Conservation (phyloP, 208 protist genomes). For the Trypanosoma avium region DNA sequence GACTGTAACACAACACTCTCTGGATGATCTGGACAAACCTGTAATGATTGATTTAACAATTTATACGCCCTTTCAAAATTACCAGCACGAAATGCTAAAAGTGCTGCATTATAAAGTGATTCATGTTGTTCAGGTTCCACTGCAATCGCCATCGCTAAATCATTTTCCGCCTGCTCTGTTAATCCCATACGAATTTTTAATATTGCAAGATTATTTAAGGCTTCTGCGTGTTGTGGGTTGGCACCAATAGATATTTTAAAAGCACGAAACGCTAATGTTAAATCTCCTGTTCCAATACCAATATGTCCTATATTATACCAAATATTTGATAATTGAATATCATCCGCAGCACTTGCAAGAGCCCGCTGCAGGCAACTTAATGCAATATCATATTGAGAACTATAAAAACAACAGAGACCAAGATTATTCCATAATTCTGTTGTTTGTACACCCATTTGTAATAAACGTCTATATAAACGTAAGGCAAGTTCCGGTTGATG, state of each 20-base stretch:
- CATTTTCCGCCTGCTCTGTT: slow-evolving; percentile 53
- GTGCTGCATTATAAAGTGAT: slow-evolving; percentile 91
- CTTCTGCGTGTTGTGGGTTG: slow-evolving; percentile 90
- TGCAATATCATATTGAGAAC: slow-evolving; percentile 92
- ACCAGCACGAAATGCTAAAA: slow-evolving; percentile 69
- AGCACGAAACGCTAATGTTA: slow-evolving; percentile 87
- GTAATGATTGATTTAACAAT: slow-evolving; percentile 57
- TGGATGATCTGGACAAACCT: slow-evolving; percentile 81
- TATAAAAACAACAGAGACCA: slow-evolving; percentile 94
- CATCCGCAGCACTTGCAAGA: slow-evolving; percentile 65
- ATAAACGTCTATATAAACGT: slow-evolving; percentile 91
- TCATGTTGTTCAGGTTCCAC: slow-evolving; percentile 82
- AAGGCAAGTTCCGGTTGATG: slow-evolving; percentile 94
- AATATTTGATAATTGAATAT: slow-evolving; percentile 78
- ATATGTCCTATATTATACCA: slow-evolving; percentile 97
- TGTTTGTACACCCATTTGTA: slow-evolving; percentile 94
- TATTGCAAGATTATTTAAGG: slow-evolving; percentile 95
- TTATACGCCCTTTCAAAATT: slow-evolving; percentile 83
- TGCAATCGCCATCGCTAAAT: slow-evolving; percentile 75
- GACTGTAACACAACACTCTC: slow-evolving; percentile 67
- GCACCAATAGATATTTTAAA: slow-evolving; percentile 90
- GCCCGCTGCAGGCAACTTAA: slow-evolving; percentile 92
- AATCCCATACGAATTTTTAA: slow-evolving; percentile 65
- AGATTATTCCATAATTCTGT: slow-evolving; percentile 96
- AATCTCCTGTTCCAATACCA: slow-evolving; percentile 91